These are phyloP conservation scores for Arthrobotrys conoides DNA, from an alignment of 2,329 filamentous ascomycete genomes.

Conservation along the genomic window DNA sequence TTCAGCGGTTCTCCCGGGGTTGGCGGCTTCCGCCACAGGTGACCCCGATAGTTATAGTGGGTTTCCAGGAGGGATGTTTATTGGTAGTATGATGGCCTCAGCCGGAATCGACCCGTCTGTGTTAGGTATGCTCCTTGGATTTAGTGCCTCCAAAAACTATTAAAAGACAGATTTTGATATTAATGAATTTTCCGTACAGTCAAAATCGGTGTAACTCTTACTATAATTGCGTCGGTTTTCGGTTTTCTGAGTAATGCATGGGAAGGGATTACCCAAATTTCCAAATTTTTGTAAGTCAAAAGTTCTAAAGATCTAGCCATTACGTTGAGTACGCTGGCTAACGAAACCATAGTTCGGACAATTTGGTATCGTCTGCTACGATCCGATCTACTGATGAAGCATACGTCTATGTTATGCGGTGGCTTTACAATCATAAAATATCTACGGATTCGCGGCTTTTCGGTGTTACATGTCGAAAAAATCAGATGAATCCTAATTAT, in stretches of 20 bases:
- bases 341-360: conserved; percentile 61
- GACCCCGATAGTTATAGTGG: conserved; percentile 10
- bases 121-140: conserved; percentile 22
- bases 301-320: too few relatives aligned
- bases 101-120: conserved; percentile 47
- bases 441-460: conserved; percentile 64
- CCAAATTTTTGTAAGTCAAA: conserved; percentile 50
- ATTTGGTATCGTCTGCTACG: conserved; percentile 64
- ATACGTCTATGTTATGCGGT: conserved; percentile 64
- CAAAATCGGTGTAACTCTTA: conserved; percentile 57
- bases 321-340: not conserved
- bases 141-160: not conserved
- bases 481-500: conserved; percentile 56
- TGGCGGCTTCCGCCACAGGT: conserved; percentile 51
- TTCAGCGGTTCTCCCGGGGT: conserved; percentile 43
- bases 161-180: not conserved
- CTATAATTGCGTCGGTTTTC: conserved; percentile 54
- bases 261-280: conserved; percentile 56
- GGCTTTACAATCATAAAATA: conserved; percentile 63
- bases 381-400: conserved; percentile 64
- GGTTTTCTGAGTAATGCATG: conserved; percentile 57
- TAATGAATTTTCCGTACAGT: conserved; percentile 12
- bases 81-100: conserved; percentile 43
- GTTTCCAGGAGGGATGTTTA: conserved; percentile 50
- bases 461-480: conserved; percentile 63